Evolutionary conservation across 305 asterid genomes (phyloP).

Genomic region (Petunia hybrid): DNA sequence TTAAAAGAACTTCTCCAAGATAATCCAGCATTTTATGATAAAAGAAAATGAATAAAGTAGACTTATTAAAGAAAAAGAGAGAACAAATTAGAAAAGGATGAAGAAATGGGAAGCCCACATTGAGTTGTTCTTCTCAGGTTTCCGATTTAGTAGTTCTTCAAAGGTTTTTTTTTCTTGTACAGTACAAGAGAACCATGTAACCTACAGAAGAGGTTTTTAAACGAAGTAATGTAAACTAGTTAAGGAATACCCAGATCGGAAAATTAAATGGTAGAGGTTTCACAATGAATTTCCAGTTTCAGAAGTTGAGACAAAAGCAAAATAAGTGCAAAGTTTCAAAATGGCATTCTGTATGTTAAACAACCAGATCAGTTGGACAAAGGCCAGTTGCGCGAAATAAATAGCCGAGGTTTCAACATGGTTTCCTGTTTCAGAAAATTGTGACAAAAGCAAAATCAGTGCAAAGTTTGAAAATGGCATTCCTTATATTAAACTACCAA

Average conservation of each 20-base stretch:
- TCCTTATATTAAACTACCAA: conserved; percentile 61
- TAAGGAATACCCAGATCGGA: background rate
- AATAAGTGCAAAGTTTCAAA: too few species aligned
- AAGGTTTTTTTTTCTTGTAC: background rate
- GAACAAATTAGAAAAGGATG: too few species aligned
- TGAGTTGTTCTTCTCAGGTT: background rate
- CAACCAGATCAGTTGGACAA: conserved; percentile 51
- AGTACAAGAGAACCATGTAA: conserved; percentile 14
- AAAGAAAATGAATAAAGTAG: too few species aligned
- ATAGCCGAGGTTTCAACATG: conserved; percentile 55
- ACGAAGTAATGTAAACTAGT: background rate
- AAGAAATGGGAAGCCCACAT: too few species aligned
- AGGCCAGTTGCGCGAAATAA: conserved; percentile 46
- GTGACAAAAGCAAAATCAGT: conserved; percentile 54
- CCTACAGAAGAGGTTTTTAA: background rate
- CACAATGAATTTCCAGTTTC: too few species aligned
- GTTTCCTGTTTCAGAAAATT: conserved; percentile 51
- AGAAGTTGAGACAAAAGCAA: too few species aligned
- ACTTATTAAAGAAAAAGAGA: too few species aligned
- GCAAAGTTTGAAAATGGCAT: conserved; percentile 68
- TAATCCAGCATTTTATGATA: too few species aligned
- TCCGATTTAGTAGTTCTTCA: conserved; percentile 18
- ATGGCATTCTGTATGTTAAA: background rate
- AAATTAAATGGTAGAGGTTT: too few species aligned
- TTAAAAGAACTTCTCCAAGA: too few species aligned